Conservation (phyloP, 2,329 filamentous ascomycete species). For the Apiospora kogelbergensis region DNA sequence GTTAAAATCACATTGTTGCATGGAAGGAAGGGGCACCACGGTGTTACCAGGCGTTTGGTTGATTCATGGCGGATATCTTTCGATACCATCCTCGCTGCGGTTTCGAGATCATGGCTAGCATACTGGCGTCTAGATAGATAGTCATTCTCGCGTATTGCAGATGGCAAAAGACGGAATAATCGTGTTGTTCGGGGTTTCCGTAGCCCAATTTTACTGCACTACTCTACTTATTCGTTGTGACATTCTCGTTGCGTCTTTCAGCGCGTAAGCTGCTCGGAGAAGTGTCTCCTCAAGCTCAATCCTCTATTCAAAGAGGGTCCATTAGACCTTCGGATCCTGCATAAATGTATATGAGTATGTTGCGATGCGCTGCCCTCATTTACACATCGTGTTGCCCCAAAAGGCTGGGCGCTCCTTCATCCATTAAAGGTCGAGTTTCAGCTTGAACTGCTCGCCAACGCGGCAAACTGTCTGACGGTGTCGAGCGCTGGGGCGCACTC, state of each 20-base stretch:
- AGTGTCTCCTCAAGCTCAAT: not conserved
- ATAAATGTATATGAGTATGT: not conserved
- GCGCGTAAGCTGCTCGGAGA: not conserved
- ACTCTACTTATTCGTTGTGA: not conserved
- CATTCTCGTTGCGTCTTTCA: not conserved
- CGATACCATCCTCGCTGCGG: not conserved
- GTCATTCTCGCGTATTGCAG: not conserved
- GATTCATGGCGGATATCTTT: not conserved
- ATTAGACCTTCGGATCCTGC: not conserved
- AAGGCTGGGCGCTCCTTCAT: not conserved
- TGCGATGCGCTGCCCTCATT: not conserved
- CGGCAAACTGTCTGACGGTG: not conserved
- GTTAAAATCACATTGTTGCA: conserved; percentile 4
- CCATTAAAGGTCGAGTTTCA: not conserved
- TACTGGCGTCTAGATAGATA: not conserved
- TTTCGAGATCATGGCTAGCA: not conserved
- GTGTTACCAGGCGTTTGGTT: conserved; percentile 2
- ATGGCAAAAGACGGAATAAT: not conserved
- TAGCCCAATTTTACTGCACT: not conserved
- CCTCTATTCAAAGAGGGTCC: not conserved
- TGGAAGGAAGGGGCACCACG: not conserved
- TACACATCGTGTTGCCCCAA: not conserved
- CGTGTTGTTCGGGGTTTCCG: not conserved
- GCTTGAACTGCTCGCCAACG: not conserved
- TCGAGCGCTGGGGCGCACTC: conserved; percentile 17